These are phyloP conservation scores for Darksidea phi DNA, from an alignment of 495 filamentous ascomycete genomes.

Conservation along the genomic window DNA sequence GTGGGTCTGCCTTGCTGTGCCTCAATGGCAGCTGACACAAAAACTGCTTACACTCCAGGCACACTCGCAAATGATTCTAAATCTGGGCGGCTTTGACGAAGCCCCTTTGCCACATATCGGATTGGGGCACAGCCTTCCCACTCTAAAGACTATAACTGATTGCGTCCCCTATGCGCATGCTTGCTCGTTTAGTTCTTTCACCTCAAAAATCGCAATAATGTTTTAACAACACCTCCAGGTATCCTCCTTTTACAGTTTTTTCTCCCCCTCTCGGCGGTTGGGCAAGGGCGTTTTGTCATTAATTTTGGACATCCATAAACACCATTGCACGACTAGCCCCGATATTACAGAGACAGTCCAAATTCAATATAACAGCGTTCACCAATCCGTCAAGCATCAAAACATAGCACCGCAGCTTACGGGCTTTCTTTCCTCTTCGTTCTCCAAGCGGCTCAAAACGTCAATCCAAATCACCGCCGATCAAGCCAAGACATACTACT, in stretches of 20 bases:
- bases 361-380: constrained; percentile 9
- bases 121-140: no score
- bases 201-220: neutral
- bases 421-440: constrained; percentile 26
- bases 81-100: no score
- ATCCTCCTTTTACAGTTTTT: constrained; percentile 6
- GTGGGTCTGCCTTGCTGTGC: no score
- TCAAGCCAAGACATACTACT: constrained; percentile 34
- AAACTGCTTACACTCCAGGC: no score
- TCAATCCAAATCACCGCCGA: constrained; percentile 25
- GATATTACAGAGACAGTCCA: constrained; percentile 3
- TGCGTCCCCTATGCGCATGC: no score
- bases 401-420: constrained; percentile 14
- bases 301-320: constrained; percentile 24
- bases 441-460: constrained; percentile 7
- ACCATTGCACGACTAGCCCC: neutral
- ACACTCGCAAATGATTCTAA: no score
- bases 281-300: constrained; percentile 26
- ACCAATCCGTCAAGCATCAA: constrained; percentile 7
- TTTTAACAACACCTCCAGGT: neutral
- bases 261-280: constrained; percentile 10
- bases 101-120: no score
- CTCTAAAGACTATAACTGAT: no score
- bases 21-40: no score
- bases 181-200: no score